Base-by-base conservation (phyloP, 768 basidiomycete genomes). In the Auricularia cornea region DNA sequence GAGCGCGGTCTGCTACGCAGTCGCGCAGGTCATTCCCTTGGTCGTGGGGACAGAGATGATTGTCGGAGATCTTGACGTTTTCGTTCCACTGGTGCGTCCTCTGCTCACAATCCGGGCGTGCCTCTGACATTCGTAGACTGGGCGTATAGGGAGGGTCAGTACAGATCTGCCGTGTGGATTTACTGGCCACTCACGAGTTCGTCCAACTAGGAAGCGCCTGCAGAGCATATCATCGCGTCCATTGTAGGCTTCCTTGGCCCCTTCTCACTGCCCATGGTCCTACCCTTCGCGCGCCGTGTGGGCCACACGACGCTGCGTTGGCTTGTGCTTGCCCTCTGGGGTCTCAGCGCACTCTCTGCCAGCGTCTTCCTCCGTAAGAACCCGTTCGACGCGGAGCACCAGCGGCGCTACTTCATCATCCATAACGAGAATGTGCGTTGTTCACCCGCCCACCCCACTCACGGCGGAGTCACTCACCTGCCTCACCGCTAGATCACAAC, bases 141-240 rank as follows among this genome's bases (percentile, higher is more conserved):
- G 94, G 26, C 84, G 93, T 8, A 83, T 89, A 59, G 92, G 92
- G 35, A 82, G 79, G 38, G 72, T 76, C 44, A 66, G 72, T 63
- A 28, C 33, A 23, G 2, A 2, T 40, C 23, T 31, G 26, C 14
- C 23, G 33, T 40, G 62, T 23, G 52, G 40, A 26, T 32, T 10
- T 61, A 18, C 14, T 61, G 3, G n/a, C n/a, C n/a, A n/a, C n/a
- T n/a, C n/a, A n/a, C n/a, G n/a, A n/a, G n/a, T n/a, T n/a, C n/a
- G n/a, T n/a, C n/a, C n/a, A n/a, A n/a, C n/a, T 59, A 77, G 73
- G 87, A 90, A 41, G 92, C 89, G 0, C 95, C 96, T 0, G 86
- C 87, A 1, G 96, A 98, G 66, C 84, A 89, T 70, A 87, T 98
- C 69, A 89, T 98, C 40, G 94, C 92, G 0, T 84, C 86, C 3